Percentiles rank a stretch among this genome's conserved stretches.
Conservation (phyloP, 2,329 filamentous ascomycete genomes). For the Aureobasidium uvarum region DNA sequence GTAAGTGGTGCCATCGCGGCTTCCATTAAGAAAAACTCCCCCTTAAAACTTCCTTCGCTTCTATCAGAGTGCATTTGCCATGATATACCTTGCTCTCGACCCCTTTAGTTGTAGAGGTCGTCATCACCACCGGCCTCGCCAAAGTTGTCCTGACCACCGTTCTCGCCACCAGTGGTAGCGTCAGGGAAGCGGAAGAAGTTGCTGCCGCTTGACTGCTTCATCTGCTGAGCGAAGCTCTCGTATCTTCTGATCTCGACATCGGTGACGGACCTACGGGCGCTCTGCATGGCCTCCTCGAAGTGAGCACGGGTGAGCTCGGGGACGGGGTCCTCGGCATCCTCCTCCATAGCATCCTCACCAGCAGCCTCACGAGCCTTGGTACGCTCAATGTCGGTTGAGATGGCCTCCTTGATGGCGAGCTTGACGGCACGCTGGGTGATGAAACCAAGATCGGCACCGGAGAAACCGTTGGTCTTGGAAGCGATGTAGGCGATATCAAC, state of each 20-base stretch:
- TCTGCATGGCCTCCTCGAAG: constrained; percentile 98
- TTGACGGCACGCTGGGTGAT: constrained; percentile 99
- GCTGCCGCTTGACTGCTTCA: constrained; percentile 96
- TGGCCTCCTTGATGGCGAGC: constrained; percentile 98
- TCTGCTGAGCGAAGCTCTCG: constrained; percentile 96
- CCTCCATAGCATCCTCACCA: constrained; percentile 78
- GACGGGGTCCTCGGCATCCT: constrained; percentile 86
- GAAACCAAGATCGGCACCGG: constrained; percentile 98
- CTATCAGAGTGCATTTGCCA: constrained; percentile 15
- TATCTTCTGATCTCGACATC: constrained; percentile 98
- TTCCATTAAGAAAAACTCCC: constrained; percentile 11
- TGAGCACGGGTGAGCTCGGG: constrained; percentile 94
- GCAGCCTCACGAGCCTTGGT: constrained; percentile 83
- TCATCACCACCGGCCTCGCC: constrained; percentile 58
- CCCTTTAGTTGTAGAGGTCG: constrained; percentile 83
- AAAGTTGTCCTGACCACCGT: constrained; percentile 26
- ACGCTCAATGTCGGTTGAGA: constrained; percentile 82
- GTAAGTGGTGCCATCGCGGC: constrained; percentile 16
- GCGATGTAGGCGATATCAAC: constrained; percentile 91
- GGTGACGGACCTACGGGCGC: constrained; percentile 86
- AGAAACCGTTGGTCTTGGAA: constrained; percentile 97
- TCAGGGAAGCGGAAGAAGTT: constrained; percentile 90
- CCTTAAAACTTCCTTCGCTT: constrained; percentile 3
- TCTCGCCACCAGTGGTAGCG: constrained; percentile 36
- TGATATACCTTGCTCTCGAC: constrained; percentile 3